Conservation (phyloP, 164 flowering plant genomes). For the Magnolia kwangsiensis region DNA sequence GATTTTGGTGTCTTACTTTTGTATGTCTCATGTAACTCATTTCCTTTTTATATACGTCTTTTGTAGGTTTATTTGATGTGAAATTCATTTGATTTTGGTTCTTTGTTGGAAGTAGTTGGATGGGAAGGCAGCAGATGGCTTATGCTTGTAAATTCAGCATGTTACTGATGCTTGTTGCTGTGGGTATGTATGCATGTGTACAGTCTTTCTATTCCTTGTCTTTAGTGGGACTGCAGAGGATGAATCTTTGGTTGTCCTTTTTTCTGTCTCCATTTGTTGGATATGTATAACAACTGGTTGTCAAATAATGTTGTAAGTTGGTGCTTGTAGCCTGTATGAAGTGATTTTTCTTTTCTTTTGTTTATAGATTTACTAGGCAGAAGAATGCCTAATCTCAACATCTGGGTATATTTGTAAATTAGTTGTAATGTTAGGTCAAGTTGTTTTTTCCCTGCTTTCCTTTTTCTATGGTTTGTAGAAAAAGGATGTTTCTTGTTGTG, state of each 20-base stretch:
- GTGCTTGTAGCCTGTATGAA: background rate
- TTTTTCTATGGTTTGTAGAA: background rate
- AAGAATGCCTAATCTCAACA: background rate
- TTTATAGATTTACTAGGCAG: background rate
- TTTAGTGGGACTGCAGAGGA: background rate
- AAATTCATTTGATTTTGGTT: background rate
- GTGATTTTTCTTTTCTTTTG: background rate
- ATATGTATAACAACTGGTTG: background rate
- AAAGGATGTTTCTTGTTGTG: too few species aligned
- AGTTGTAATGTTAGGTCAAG: background rate
- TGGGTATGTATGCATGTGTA: constrained; percentile 27
- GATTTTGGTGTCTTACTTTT: background rate
- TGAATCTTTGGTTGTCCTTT: background rate
- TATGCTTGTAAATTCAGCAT: constrained; percentile 21
- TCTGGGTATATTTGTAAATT: background rate
- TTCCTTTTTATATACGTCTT: background rate
- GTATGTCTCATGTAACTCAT: background rate
- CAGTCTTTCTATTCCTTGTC: background rate
- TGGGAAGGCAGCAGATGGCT: constrained; percentile 31
- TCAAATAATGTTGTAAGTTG: background rate
- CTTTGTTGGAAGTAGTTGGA: constrained; percentile 10
- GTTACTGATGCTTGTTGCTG: constrained; percentile 33
- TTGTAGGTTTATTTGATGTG: background rate
- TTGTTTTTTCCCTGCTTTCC: background rate
- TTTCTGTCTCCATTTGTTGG: background rate